Evolutionary conservation across 257 asterid species (phyloP).

Genomic region (Rauvolfia tetraphylla): DNA sequence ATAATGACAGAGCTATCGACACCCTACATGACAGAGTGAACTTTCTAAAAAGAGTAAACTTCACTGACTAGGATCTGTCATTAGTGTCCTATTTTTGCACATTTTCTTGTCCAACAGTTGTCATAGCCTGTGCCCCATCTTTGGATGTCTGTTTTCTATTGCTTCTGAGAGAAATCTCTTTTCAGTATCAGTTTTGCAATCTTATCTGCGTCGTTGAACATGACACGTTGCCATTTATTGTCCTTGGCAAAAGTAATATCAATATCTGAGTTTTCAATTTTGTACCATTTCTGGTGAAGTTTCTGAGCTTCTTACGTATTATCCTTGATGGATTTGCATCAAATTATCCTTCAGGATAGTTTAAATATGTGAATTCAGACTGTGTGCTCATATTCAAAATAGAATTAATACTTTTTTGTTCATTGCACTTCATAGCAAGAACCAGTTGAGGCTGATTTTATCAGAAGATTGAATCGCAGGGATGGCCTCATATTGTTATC

Average conservation of each 20-base stretch:
- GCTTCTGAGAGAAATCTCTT: background rate
- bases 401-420: no score
- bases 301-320: background rate
- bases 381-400: background rate
- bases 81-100: background rate
- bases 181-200: background rate
- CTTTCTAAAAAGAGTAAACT: constrained; percentile 72
- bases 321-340: background rate
- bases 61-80: background rate
- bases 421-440: background rate
- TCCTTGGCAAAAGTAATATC: background rate
- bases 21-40: constrained; percentile 87
- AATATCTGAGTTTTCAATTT: background rate
- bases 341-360: background rate
- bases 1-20: constrained; percentile 67
- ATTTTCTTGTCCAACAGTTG: constrained; percentile 1
- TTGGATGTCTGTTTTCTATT: background rate
- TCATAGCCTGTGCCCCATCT: background rate
- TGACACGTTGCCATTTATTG: background rate
- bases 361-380: background rate
- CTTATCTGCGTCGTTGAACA: background rate
- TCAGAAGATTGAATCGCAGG: background rate
- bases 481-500: background rate
- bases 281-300: background rate
- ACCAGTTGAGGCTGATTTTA: background rate